Evolutionary conservation across 257 asterid species (phyloP).

Genomic region (Paraleonurus japonicus): DNA sequence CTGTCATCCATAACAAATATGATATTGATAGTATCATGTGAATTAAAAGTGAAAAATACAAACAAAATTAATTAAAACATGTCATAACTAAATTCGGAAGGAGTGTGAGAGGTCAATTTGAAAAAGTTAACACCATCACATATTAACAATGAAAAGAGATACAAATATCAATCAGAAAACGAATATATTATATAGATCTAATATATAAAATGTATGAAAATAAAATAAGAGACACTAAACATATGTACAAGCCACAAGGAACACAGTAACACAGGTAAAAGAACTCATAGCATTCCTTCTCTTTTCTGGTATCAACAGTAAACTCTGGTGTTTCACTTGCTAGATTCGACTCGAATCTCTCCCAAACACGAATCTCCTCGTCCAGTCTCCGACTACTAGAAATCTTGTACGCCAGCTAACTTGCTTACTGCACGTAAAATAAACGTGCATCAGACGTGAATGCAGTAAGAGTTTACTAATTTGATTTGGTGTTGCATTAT

Average conservation of each 20-base stretch:
- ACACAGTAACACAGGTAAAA: not conserved
- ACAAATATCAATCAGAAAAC: not conserved
- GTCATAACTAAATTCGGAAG: too few relatives aligned
- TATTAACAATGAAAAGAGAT: not conserved
- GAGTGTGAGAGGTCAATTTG: too few relatives aligned
- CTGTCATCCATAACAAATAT: too few relatives aligned
- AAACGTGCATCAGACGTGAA: not conserved
- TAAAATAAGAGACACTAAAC: not conserved
- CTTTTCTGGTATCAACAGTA: not conserved
- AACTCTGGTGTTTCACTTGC: constrained; percentile 12
- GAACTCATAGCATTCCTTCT: not conserved
- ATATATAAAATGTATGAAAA: not conserved
- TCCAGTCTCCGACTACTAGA: constrained; percentile 81
- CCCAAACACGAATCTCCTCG: constrained; percentile 78
- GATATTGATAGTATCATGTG: too few relatives aligned
- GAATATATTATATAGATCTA: too few relatives aligned
- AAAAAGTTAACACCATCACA: too few relatives aligned
- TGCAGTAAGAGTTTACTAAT: not conserved
- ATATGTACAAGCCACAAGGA: not conserved
- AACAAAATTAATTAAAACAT: too few relatives aligned
- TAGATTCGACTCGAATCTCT: constrained; percentile 93
- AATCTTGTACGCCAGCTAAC: constrained; percentile 95
- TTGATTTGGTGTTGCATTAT: too few relatives aligned
- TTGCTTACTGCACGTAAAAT: constrained; percentile 70
- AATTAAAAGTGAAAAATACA: too few relatives aligned